phyloP scores from a whole-genome alignment of 2,329 filamentous ascomycete species.

The Diaporthe helianthi region DNA sequence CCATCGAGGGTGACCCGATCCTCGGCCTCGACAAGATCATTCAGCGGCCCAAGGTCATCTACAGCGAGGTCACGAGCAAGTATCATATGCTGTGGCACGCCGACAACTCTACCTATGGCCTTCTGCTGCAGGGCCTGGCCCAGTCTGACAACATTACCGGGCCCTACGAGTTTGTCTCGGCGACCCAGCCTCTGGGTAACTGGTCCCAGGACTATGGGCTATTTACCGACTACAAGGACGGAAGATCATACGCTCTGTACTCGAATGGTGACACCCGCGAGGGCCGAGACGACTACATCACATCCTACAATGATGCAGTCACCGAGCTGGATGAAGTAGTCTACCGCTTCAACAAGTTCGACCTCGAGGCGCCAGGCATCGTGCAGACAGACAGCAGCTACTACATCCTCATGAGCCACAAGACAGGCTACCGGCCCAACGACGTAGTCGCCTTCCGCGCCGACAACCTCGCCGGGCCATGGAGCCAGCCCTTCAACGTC shows the following conservation, averaged over 20 bases:
- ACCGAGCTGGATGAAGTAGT: constrained; percentile 57
- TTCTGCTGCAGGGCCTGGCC: constrained; percentile 61
- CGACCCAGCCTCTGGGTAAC: constrained; percentile 61
- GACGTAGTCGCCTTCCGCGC: constrained; percentile 64
- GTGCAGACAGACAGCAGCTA: constrained; percentile 64
- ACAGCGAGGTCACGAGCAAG: constrained; percentile 58
- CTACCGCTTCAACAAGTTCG: constrained; percentile 65
- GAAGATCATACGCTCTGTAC: constrained; percentile 60
- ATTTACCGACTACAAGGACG: constrained; percentile 64
- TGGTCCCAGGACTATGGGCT: constrained; percentile 66
- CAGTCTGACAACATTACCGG: constrained; percentile 56
- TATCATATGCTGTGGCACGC: constrained; percentile 67
- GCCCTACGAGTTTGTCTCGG: constrained; percentile 59
- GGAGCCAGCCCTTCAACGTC: constrained; percentile 62
- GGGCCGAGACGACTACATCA: constrained; percentile 61
- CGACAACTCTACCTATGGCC: constrained; percentile 61
- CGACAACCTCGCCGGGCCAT: constrained; percentile 56
- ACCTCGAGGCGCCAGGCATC: constrained; percentile 63
- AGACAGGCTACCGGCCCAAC: constrained; percentile 65
- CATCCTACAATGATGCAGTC: constrained; percentile 56
- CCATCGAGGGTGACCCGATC: constrained; percentile 60
- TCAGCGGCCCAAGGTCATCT: constrained; percentile 68
- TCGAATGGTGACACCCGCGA: constrained; percentile 61
- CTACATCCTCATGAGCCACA: constrained; percentile 65
- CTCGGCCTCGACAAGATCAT: constrained; percentile 64